Evolutionary conservation across 306 rosid genomes (phyloP), one percentile per base, ranked within the genome.

Genomic region (Adenanthera pavonina): DNA sequence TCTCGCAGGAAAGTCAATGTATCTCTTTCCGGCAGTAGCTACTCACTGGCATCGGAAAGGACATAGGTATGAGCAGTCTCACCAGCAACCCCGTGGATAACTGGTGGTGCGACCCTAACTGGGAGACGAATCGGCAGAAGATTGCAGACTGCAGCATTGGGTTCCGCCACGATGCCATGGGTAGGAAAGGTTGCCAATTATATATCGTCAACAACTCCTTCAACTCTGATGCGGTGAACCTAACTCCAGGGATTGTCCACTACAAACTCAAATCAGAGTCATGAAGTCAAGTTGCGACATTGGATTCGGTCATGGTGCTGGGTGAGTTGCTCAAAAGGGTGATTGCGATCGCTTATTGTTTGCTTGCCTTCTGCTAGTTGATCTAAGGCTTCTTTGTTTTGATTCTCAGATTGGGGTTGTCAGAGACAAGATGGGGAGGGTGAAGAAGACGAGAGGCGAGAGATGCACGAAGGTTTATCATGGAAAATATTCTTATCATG

Each of bases 81-180:
- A 85, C 95, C 33, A 98, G 97, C 0, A 96, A 96, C 69, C 99
- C 99, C 1, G 66, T 96, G 15, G 99, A 96, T 80, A 98, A 96
- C 70, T 96, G 98, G 99, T 87, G 92, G 2, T 96, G 98, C 89
- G 89, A 83, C 84, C 34, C 89, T 0, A 76, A 91, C 85, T 93
- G 97, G 97, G 80, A 81, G 2, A 46, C 76, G 0, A 86, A 93
- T 80, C 94, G 98, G 3, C 97, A 96, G 74, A 83, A 46, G 43
- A 91, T 96, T 61, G 98, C 99, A 2, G 98, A 96, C 8, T 96
- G 98, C 82, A 94, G 94, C 77, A 83, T 96, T 17, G 99, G 98
- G 4, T 96, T 96, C 81, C 98, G 99, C 8, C 77, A 59, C 38
- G 90, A 85, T 77, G 92, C 99, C 59, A 41, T 89, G 84, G 98